A percentile compares a stretch with the other conserved stretches of the same genome.
phyloP scores from a whole-genome alignment of 2,329 filamentous ascomycete genomes.

The Phoma sp. region DNA sequence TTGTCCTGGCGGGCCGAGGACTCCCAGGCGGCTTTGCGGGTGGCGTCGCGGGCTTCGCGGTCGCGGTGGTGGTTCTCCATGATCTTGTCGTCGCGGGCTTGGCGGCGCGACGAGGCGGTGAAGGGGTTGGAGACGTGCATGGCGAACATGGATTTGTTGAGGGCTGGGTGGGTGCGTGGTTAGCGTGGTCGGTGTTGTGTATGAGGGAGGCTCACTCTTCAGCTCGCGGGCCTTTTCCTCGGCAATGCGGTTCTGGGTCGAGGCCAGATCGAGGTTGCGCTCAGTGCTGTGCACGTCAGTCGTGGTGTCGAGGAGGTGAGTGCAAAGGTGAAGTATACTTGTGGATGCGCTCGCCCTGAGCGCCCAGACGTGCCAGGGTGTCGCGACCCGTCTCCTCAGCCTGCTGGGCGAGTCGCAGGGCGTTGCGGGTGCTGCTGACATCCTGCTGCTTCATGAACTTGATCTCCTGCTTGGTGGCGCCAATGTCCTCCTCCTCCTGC shows the following conservation, averaged over 20 bases:
- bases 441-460: constrained; percentile 75
- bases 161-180: constrained; percentile 38
- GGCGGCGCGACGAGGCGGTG: constrained; percentile 62
- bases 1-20: constrained; percentile 34
- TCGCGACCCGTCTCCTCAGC: constrained; percentile 71
- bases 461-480: constrained; percentile 76
- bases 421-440: constrained; percentile 73
- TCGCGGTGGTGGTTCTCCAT: constrained; percentile 69
- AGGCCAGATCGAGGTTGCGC: constrained; percentile 78
- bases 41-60: constrained; percentile 63
- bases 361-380: constrained; percentile 38
- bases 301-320: neutral
- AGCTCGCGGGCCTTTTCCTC: constrained; percentile 83
- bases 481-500: constrained; percentile 75
- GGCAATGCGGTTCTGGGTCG: constrained; percentile 78
- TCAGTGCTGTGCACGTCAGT: constrained; percentile 58
- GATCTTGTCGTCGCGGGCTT: constrained; percentile 64
- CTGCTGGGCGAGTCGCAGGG: constrained; percentile 65
- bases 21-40: constrained; percentile 59
- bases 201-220: constrained; percentile 58
- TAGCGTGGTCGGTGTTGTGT: neutral
- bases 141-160: constrained; percentile 92
- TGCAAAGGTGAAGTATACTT: constrained; percentile 19
- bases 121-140: constrained; percentile 70
- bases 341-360: constrained; percentile 47